These are phyloP conservation scores for Magnolia kwangsiensis DNA, from an alignment of 164 flowering plant genomes.

Conservation along the genomic window DNA sequence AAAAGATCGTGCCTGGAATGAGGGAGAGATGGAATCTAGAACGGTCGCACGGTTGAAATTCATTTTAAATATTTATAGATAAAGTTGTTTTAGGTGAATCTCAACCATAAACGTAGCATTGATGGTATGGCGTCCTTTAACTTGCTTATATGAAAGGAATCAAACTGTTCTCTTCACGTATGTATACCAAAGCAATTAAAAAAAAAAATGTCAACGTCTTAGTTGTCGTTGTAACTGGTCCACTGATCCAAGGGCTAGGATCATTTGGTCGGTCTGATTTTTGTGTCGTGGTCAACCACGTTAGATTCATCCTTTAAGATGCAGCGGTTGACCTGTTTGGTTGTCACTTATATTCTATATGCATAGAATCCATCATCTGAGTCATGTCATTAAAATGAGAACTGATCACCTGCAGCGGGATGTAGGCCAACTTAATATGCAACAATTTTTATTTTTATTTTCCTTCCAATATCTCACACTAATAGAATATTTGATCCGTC, in stretches of 20 bases:
- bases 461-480: no score
- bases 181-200: neutral
- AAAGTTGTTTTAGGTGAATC: neutral
- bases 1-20: neutral
- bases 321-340: no score
- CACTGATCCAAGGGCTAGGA: neutral
- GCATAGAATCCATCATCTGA: no score
- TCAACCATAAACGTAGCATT: neutral
- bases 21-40: neutral
- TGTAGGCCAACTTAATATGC: no score
- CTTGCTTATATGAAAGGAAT: slow-evolving; percentile 1
- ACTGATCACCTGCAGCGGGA: no score
- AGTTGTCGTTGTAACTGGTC: neutral
- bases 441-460: no score
- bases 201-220: neutral
- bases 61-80: neutral
- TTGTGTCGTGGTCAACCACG: neutral
- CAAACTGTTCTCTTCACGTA: neutral
- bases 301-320: no score
- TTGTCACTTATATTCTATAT: no score
- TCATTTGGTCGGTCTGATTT: neutral
- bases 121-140: neutral
- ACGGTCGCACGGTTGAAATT: neutral
- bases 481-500: no score
- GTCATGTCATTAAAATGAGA: no score